phyloP scores from a whole-genome alignment of 176 grass and related monocot genomes.

The Musa itinerans region DNA sequence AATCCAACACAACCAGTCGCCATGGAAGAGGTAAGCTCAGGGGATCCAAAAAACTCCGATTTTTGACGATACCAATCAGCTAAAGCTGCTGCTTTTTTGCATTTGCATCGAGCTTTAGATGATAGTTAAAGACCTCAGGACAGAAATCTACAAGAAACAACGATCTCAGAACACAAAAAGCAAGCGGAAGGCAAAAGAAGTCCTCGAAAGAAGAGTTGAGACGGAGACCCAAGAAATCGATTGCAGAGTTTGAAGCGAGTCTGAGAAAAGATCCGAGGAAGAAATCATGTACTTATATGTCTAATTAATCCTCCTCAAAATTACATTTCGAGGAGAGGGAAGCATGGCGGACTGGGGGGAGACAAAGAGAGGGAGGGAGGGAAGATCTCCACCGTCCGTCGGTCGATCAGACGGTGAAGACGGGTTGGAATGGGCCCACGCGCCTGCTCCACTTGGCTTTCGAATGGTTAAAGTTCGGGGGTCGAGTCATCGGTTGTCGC shows the following conservation, averaged over 20 bases:
- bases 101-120: background rate
- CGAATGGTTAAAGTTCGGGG: background rate
- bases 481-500: background rate
- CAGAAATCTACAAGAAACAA: background rate
- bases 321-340: background rate
- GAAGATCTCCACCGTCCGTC: background rate
- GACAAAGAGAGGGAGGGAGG: background rate
- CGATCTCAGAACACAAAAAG: background rate
- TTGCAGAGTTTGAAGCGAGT: background rate
- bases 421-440: background rate
- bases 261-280: background rate
- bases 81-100: conserved; percentile 2
- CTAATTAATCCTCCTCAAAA: too few relatives aligned
- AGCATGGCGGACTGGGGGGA: background rate
- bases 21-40: background rate
- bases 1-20: background rate
- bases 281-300: background rate
- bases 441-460: background rate
- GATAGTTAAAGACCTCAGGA: background rate
- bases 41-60: background rate
- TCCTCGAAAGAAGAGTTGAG: background rate
- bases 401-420: background rate
- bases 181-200: background rate
- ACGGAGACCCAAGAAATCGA: background rate
- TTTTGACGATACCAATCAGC: background rate